Evolutionary conservation across 2,329 filamentous ascomycete genomes (phyloP), one percentile per base, ranked within the genome.

Genomic region (Fusarium coffeatum): DNA sequence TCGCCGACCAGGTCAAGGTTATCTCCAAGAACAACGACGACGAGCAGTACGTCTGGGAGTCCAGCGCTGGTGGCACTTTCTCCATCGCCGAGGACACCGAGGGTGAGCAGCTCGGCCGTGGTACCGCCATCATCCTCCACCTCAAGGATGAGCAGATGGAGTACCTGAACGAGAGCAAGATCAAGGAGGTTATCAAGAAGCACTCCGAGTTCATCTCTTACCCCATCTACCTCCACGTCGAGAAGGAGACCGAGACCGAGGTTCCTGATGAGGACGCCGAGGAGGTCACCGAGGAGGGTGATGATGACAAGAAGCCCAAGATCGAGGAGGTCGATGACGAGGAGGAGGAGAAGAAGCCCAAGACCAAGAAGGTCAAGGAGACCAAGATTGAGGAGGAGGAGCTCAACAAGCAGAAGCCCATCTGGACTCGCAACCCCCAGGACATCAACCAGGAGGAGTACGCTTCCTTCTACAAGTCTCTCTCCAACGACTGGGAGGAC

Each of bases 121-220:
- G 96, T 83, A 97, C 94, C 83, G 94, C 97, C 90, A 97, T 99
- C 83, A 91, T 98, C 84, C 93, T 99, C 69, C 93, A 98, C 89
- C 89, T 99, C 80, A 99, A 99, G 93, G 96, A 99, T 78, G 96
- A 99, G 90, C 96, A 99, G 89, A 88, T 87, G 74, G 96, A 98
- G 84, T 99, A 97, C 90, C 88, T 98, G 76, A 97, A 98, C 85
- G 96, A 99, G 92, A 89, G 89, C 88, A 96, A 95, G 89, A 92
- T 99, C 89, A 99, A 99, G 93, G 96, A 99, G 89, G 95, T 99
- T 75, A 94, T 99, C 89, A 98, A 98, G 94, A 99, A 99, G 93
- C 96, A 99, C 92, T 98, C 96, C 81, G 96, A 99, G 88, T 99
- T 99, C 90, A 99, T 99, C 88, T 98, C 96, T 54, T 99, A 99